These are phyloP conservation scores for Venturia carpophila DNA, from an alignment of 2,329 filamentous ascomycete species.

Conservation along the genomic window DNA sequence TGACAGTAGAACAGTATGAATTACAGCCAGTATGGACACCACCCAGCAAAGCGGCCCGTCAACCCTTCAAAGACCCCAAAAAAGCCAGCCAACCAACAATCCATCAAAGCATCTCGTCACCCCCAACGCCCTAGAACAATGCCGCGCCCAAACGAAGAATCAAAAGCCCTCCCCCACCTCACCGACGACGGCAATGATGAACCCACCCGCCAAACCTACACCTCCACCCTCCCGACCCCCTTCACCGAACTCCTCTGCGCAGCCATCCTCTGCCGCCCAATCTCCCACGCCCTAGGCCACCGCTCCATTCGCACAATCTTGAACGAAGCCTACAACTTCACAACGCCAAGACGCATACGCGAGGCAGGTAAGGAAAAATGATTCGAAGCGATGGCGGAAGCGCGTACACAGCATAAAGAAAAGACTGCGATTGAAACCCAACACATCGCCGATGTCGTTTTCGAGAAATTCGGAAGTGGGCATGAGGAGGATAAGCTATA, in stretches of 20 bases:
- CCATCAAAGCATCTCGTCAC: slow-evolving; percentile 29
- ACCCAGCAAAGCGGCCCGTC: no score
- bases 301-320: slow-evolving; percentile 38
- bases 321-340: slow-evolving; percentile 37
- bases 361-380: slow-evolving; percentile 33
- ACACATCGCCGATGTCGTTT: slow-evolving; percentile 27
- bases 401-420: slow-evolving; percentile 39
- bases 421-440: slow-evolving; percentile 39
- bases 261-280: slow-evolving; percentile 38
- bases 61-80: neutral
- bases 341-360: slow-evolving; percentile 28
- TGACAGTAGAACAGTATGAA: no score
- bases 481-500: no score
- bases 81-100: neutral
- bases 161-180: slow-evolving; percentile 23
- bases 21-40: no score
- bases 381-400: slow-evolving; percentile 35
- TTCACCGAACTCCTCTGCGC: slow-evolving; percentile 40
- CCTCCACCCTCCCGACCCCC: slow-evolving; percentile 25
- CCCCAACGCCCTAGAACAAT: slow-evolving; percentile 25
- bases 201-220: slow-evolving; percentile 26
- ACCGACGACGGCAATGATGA: slow-evolving; percentile 23
- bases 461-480: slow-evolving; percentile 27
- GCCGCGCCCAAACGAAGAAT: slow-evolving; percentile 31
- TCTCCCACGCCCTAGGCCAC: slow-evolving; percentile 38